Evolutionary conservation across 176 grass and related monocot genomes (phyloP).

Genomic region (Puya raimondii): DNA sequence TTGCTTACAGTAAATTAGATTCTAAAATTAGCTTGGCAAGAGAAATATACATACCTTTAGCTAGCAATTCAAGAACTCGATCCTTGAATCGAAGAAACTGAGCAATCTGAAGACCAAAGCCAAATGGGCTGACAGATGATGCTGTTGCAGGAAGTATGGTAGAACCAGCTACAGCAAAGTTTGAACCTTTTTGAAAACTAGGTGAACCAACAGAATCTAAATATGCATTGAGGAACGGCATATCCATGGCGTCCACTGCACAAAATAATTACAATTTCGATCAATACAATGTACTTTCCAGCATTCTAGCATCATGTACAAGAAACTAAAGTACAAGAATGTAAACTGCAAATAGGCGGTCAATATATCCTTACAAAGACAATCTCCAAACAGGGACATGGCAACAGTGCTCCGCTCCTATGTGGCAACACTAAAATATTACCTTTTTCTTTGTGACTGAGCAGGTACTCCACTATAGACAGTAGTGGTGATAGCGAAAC

Average conservation of each 20-base stretch:
- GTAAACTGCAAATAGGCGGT: too few species aligned
- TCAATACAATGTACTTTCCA: constrained; percentile 5
- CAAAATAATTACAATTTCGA: constrained; percentile 1
- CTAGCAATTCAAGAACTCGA: constrained; percentile 56
- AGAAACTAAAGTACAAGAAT: neutral
- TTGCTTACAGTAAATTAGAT: constrained; percentile 15
- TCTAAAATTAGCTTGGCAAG: constrained; percentile 6
- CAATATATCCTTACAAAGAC: too few species aligned
- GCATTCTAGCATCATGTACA: neutral
- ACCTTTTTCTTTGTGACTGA: too few species aligned
- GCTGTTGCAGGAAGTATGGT: constrained; percentile 88
- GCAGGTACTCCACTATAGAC: too few species aligned
- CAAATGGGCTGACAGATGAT: constrained; percentile 89
- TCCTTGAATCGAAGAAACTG: constrained; percentile 90
- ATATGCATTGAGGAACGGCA: constrained; percentile 80
- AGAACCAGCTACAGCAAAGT: constrained; percentile 91
- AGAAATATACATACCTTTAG: constrained; percentile 35
- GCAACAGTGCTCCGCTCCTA: too few species aligned
- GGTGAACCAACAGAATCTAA: constrained; percentile 77
- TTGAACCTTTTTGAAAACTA: constrained; percentile 65
- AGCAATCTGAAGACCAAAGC: constrained; percentile 71
- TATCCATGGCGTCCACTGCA: constrained; percentile 82
- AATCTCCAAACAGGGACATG: too few species aligned
- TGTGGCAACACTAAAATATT: too few species aligned
- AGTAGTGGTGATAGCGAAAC: too few species aligned